These are phyloP conservation scores for Leptographium radiaticola DNA, from an alignment of 2,329 filamentous ascomycete species.

Conservation along the genomic window DNA sequence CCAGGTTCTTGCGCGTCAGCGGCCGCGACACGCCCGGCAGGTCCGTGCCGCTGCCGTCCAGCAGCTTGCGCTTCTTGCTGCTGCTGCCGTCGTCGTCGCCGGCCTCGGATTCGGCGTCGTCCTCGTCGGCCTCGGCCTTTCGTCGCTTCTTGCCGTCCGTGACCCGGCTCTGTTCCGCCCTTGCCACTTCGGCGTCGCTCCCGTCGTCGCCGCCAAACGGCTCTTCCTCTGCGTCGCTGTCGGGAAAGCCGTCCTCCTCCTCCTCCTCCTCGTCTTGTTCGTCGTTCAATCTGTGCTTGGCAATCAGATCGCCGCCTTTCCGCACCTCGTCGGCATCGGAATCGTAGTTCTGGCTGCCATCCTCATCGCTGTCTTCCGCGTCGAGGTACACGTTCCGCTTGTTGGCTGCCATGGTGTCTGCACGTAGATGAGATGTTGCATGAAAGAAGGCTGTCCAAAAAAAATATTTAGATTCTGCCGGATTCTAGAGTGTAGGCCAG, in stretches of 20 bases:
- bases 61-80: conserved; percentile 1
- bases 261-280: conserved; percentile 13
- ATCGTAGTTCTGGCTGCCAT: conserved; percentile 46
- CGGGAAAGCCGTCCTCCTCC: background rate
- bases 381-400: conserved; percentile 64
- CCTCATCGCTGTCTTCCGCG: conserved; percentile 44
- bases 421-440: background rate
- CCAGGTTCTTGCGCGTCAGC: conserved; percentile 54
- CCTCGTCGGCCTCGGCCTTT: background rate
- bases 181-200: background rate
- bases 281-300: conserved; percentile 31
- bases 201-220: background rate
- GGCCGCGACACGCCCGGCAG: conserved; percentile 36
- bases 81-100: background rate
- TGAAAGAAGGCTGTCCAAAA: background rate
- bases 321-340: conserved; percentile 54
- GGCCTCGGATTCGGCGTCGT: background rate
- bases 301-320: conserved; percentile 32
- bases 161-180: background rate
- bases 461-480: too few relatives aligned
- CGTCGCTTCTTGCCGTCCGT: background rate
- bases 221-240: background rate
- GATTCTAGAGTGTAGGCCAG: background rate
- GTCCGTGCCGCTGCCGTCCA: conserved; percentile 7
- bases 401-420: conserved; percentile 44